Percentiles rank a stretch among this genome's conserved stretches.
These are phyloP conservation scores for Cystofilobasidium bisporidii DNA, from an alignment of 768 basidiomycete species.

Conservation along the genomic window DNA sequence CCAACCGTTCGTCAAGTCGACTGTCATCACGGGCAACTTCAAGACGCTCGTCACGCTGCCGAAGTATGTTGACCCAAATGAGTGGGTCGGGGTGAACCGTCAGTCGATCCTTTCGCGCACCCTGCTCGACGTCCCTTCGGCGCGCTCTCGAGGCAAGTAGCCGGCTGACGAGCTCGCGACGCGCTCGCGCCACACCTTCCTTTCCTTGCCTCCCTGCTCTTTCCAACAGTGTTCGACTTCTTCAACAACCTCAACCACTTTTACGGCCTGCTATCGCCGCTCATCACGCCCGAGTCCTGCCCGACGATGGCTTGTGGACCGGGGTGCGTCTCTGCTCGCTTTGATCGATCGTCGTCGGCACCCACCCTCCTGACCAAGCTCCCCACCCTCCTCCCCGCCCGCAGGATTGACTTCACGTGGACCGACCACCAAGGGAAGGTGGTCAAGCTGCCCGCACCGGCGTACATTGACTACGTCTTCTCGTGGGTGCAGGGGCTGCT, in stretches of 20 bases:
- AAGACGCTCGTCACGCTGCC: conserved; percentile 95
- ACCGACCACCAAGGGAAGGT: conserved; percentile 82
- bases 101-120: too few species aligned
- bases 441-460: conserved; percentile 79
- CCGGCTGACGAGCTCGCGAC: not conserved
- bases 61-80: conserved; percentile 89
- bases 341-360: too few species aligned
- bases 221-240: conserved; percentile 75
- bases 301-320: conserved; percentile 85
- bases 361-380: too few species aligned
- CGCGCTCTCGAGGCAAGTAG: too few species aligned
- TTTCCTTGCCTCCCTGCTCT: not conserved
- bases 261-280: conserved; percentile 86
- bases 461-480: conserved; percentile 97
- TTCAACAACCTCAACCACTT: conserved; percentile 96
- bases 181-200: too few species aligned
- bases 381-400: not conserved
- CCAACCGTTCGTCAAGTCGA: conserved; percentile 88
- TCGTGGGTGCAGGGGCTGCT: conserved; percentile 89
- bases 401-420: conserved; percentile 87
- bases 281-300: conserved; percentile 80
- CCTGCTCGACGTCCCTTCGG: too few species aligned
- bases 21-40: conserved; percentile 94
- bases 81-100: conserved; percentile 96
- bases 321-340: conserved; percentile 48